These are phyloP conservation scores for Paxillus ammoniavirescens DNA, from an alignment of 768 basidiomycete genomes.

Conservation along the genomic window DNA sequence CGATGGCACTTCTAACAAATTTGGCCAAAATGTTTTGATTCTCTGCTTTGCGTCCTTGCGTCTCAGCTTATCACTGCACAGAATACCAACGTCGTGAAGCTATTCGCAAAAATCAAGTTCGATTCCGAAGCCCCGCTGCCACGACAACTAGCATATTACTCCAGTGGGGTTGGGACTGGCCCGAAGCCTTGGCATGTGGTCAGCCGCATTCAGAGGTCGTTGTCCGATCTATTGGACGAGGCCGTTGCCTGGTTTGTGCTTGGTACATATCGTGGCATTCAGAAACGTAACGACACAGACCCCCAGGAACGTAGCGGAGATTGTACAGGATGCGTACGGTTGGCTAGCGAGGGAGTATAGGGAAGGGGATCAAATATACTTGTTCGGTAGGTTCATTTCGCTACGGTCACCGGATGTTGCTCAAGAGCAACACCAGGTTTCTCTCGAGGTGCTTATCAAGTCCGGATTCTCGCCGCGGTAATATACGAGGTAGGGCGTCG, in stretches of 20 bases:
- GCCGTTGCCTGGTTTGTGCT: slow-evolving; percentile 35
- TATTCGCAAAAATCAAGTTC: slow-evolving; percentile 26
- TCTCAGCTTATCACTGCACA: slow-evolving; percentile 5
- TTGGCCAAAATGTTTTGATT: slow-evolving; percentile 14
- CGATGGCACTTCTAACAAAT: slow-evolving; percentile 20
- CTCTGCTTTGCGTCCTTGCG: background rate
- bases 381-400: slow-evolving; percentile 22
- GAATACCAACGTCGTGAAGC: slow-evolving; percentile 37
- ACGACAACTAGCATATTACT: slow-evolving; percentile 33
- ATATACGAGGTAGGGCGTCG: slow-evolving; percentile 27
- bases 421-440: slow-evolving; percentile 25
- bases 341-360: slow-evolving; percentile 29
- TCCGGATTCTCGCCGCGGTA: slow-evolving; percentile 39
- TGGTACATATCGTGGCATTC: background rate
- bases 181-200: slow-evolving; percentile 25
- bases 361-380: slow-evolving; percentile 27
- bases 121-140: slow-evolving; percentile 11
- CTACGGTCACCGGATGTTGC: background rate
- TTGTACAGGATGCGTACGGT: slow-evolving; percentile 29
- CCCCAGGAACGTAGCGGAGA: slow-evolving; percentile 33
- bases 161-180: slow-evolving; percentile 37
- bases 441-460: slow-evolving; percentile 41
- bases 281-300: background rate
- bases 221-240: slow-evolving; percentile 28
- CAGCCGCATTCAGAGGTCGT: slow-evolving; percentile 7